These are phyloP conservation scores for Aurantiochytrium sp. DNA, from an alignment of 108 stramenopile genomes.

Conservation along the genomic window DNA sequence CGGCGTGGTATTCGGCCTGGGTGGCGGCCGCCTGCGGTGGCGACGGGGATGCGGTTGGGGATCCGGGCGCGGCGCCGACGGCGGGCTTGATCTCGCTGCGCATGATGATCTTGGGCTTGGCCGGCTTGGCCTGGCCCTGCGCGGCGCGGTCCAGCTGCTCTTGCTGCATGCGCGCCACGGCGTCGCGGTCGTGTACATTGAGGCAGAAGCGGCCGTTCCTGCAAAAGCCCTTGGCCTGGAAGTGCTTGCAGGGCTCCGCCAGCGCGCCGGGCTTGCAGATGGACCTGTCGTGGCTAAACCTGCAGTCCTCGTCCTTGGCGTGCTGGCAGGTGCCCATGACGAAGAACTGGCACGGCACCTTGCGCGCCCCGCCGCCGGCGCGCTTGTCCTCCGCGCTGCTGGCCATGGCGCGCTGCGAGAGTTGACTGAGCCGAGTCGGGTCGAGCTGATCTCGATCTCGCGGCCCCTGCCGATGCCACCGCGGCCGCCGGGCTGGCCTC, in stretches of 20 bases:
- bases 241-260: not conserved
- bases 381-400: not conserved
- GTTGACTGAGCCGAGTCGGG: not conserved
- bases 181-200: not conserved
- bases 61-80: not conserved
- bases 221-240: not conserved
- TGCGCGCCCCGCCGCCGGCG: not conserved
- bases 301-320: not conserved
- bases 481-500: no score
- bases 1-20: not conserved
- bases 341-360: conserved; percentile 18
- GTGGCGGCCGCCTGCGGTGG: not conserved
- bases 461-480: no score
- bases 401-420: no score
- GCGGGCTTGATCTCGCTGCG: not conserved
- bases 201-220: not conserved
- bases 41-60: no score
- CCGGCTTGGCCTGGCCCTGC: not conserved
- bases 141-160: not conserved
- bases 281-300: not conserved
- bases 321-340: conserved; percentile 12
- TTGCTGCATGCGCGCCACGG: not conserved
- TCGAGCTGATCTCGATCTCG: no score
- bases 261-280: not conserved
- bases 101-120: not conserved